Percentiles rank a stretch among this genome's conserved stretches.
These are phyloP conservation scores for Pouteria campechiana DNA, from an alignment of 179 eudicot genomes.

Conservation along the genomic window DNA sequence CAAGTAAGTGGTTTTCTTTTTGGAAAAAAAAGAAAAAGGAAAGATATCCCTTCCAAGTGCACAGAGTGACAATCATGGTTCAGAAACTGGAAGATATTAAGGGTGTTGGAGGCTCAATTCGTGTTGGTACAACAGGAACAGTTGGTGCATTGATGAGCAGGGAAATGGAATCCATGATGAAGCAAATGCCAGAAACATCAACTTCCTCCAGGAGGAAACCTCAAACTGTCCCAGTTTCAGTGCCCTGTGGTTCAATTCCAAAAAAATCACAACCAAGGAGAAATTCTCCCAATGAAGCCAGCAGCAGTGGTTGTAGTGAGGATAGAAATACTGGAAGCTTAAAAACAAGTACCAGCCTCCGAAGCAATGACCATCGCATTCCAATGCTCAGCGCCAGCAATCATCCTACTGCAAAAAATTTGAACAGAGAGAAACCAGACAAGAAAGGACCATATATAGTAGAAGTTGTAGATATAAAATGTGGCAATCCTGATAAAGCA, in stretches of 20 bases:
- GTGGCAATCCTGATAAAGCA: slow-evolving; percentile 38
- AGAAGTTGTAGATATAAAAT: slow-evolving; percentile 57
- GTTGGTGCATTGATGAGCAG: slow-evolving; percentile 62
- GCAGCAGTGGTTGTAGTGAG: slow-evolving; percentile 22
- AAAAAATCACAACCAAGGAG: slow-evolving; percentile 23
- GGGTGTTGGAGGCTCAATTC: slow-evolving; percentile 76
- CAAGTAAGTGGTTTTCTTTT: too few species aligned
- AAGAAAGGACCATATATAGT: slow-evolving; percentile 42
- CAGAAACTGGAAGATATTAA: slow-evolving; percentile 58
- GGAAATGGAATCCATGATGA: slow-evolving; percentile 44
- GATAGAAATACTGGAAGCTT: slow-evolving; percentile 16
- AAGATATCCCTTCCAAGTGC: too few species aligned
- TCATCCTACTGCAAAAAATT: slow-evolving; percentile 44
- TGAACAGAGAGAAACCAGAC: slow-evolving; percentile 26
- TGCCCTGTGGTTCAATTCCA: slow-evolving; percentile 11
- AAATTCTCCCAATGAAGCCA: slow-evolving; percentile 30
- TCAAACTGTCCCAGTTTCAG: slow-evolving; percentile 5
- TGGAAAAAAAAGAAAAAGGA: too few species aligned
- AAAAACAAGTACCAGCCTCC: slow-evolving; percentile 29
- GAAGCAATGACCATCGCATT: slow-evolving; percentile 26
- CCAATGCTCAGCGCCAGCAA: slow-evolving; percentile 60
- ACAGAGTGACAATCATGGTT: too few species aligned
- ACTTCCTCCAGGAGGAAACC: slow-evolving; percentile 10
- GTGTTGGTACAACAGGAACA: slow-evolving; percentile 75
- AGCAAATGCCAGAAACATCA: slow-evolving; percentile 12